Conservation (phyloP, 495 filamentous ascomycete species). For the Trichoderma erinaceum region DNA sequence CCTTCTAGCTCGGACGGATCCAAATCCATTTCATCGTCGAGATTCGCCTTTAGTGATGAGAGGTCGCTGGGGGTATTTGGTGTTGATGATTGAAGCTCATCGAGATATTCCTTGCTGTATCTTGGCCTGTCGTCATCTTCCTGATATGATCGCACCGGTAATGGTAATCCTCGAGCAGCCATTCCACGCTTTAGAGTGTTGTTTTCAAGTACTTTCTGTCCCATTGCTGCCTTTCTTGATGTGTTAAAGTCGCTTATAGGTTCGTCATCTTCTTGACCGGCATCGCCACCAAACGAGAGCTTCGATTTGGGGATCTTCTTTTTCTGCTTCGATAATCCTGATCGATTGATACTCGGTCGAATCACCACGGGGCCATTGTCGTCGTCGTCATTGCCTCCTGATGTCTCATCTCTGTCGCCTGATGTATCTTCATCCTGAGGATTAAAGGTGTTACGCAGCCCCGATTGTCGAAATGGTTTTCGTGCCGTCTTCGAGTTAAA, state of each 20-base stretch:
- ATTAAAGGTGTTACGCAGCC: constrained; percentile 43
- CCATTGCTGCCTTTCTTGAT: constrained; percentile 64
- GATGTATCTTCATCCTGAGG: constrained; percentile 28
- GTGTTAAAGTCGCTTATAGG: constrained; percentile 49
- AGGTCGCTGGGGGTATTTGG: constrained; percentile 66
- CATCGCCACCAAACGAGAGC: constrained; percentile 68
- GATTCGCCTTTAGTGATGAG: constrained; percentile 26
- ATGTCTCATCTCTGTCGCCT: constrained; percentile 22
- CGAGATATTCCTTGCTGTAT: constrained; percentile 82
- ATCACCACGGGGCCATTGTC: constrained; percentile 31
- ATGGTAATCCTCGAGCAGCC: constrained; percentile 24
- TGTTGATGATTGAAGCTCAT: constrained; percentile 76
- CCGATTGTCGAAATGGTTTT: constrained; percentile 45
- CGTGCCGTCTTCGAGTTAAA: constrained; percentile 35
- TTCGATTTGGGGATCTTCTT: constrained; percentile 59
- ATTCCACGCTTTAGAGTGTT: constrained; percentile 52
- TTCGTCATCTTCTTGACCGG: constrained; percentile 49
- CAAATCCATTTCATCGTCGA: constrained; percentile 43
- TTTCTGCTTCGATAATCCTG: constrained; percentile 44
- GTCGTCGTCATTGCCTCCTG: constrained; percentile 32
- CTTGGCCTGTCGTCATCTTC: constrained; percentile 65
- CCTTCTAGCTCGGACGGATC: constrained; percentile 52
- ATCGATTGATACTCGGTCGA: constrained; percentile 32
- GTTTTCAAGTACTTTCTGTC: constrained; percentile 63
- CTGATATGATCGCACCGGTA: constrained; percentile 51